Conservation (phyloP, 2,329 filamentous ascomycete genomes). For the Pseudomassariella vexata region DNA sequence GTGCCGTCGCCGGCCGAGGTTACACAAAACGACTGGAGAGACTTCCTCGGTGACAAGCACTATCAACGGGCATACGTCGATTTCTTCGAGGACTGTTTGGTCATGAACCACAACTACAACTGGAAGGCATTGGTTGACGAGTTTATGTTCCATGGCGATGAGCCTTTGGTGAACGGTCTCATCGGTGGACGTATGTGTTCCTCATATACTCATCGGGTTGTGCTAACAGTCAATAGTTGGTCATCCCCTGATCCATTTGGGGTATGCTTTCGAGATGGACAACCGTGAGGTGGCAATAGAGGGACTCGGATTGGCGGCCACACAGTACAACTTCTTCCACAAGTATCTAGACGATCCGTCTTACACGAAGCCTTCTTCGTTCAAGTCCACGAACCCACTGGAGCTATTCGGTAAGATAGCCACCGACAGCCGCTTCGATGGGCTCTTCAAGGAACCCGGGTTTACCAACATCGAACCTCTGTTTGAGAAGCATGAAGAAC, state of each 20-base stretch:
- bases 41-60: conserved; percentile 69
- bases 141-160: conserved; percentile 68
- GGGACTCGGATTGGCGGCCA: conserved; percentile 64
- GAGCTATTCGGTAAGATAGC: conserved; percentile 67
- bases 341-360: conserved; percentile 66
- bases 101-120: conserved; percentile 66
- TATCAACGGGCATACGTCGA: conserved; percentile 91
- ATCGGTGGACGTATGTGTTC: conserved; percentile 65
- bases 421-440: conserved; percentile 64
- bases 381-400: conserved; percentile 56
- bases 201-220: neutral
- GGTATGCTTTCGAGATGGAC: conserved; percentile 86
- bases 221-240: conserved; percentile 53
- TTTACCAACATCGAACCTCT: conserved; percentile 60
- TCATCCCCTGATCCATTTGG: conserved; percentile 89
- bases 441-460: conserved; percentile 53
- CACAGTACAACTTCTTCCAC: conserved; percentile 54
- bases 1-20: conserved; percentile 79
- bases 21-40: conserved; percentile 76
- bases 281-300: conserved; percentile 85
- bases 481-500: conserved; percentile 62
- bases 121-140: conserved; percentile 74
- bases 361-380: conserved; percentile 60
- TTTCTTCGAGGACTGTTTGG: conserved; percentile 91
- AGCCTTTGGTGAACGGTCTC: conserved; percentile 76